Percentiles rank a stretch among this genome's conserved stretches.
Conservation (phyloP, 1,284 basidiomycete genomes). For the Schizophyllum amplum region DNA sequence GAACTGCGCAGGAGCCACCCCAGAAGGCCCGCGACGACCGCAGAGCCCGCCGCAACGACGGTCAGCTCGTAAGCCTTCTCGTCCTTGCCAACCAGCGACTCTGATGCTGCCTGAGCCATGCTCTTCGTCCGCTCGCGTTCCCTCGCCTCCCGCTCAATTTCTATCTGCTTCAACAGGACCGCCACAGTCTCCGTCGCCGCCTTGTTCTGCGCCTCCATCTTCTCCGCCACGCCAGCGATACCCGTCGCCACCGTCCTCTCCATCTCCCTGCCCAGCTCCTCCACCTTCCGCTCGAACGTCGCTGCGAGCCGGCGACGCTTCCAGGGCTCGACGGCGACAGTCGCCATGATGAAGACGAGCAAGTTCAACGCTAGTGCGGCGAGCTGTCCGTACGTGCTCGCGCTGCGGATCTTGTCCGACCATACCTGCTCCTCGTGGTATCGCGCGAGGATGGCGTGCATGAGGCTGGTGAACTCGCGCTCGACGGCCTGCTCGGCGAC, state of each 20-base stretch:
- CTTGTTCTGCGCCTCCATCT: slow-evolving; percentile 43
- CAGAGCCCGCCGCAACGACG: neutral
- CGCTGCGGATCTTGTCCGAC: slow-evolving; percentile 94
- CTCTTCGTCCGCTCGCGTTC: neutral
- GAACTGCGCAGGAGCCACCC: slow-evolving; percentile 1
- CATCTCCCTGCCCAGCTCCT: slow-evolving; percentile 60
- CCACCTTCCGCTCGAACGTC: slow-evolving; percentile 81
- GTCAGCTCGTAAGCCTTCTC: slow-evolving; percentile 1
- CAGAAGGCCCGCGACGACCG: neutral
- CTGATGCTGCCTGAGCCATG: neutral
- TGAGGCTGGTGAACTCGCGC: slow-evolving; percentile 75
- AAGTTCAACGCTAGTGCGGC: slow-evolving; percentile 81
- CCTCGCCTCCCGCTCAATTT: neutral
- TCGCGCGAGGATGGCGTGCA: slow-evolving; percentile 77
- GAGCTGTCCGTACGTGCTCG: slow-evolving; percentile 84
- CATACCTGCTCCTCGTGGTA: slow-evolving; percentile 98
- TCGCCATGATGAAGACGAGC: slow-evolving; percentile 81
- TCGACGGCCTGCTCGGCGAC: slow-evolving; percentile 75
- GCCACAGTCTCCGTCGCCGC: slow-evolving; percentile 15
- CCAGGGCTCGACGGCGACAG: slow-evolving; percentile 89
- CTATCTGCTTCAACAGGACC: neutral
- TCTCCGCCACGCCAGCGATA: slow-evolving; percentile 38
- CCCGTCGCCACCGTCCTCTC: slow-evolving; percentile 36
- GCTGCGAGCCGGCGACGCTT: slow-evolving; percentile 78
- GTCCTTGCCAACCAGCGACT: neutral